Conservation (phyloP, 345 rosid genomes). For the Lepidium didymum region DNA sequence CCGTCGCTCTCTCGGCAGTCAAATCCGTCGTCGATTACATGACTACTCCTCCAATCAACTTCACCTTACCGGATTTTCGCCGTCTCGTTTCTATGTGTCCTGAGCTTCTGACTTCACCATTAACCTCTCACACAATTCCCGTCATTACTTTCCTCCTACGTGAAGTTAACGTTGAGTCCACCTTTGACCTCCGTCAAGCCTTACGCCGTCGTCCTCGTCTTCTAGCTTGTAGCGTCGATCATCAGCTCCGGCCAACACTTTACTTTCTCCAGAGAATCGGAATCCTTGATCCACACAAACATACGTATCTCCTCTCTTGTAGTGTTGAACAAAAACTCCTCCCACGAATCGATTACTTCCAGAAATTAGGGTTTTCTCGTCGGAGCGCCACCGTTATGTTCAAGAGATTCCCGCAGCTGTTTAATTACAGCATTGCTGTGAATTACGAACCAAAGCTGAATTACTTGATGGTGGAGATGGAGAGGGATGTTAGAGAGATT, state of each 20-base stretch:
- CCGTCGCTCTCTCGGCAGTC: slow-evolving; percentile 40
- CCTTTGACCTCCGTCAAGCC: slow-evolving; percentile 42
- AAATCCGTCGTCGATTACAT: slow-evolving; percentile 62
- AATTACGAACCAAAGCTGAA: slow-evolving; percentile 65
- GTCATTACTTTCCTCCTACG: slow-evolving; percentile 90
- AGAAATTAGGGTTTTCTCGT: slow-evolving; percentile 56
- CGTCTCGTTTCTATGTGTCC: slow-evolving; percentile 79
- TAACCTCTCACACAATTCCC: slow-evolving; percentile 40
- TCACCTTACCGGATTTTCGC: slow-evolving; percentile 52
- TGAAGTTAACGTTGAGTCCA: slow-evolving; percentile 51
- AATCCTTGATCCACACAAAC: slow-evolving; percentile 50
- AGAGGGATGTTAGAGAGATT: slow-evolving; percentile 73
- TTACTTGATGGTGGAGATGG: slow-evolving; percentile 75
- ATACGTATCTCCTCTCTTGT: slow-evolving; percentile 71
- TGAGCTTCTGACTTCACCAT: slow-evolving; percentile 39
- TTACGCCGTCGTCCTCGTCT: slow-evolving; percentile 79
- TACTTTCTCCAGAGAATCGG: slow-evolving; percentile 83
- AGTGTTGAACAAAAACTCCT: slow-evolving; percentile 68
- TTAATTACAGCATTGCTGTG: slow-evolving; percentile 59
- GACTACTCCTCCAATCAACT: slow-evolving; percentile 36
- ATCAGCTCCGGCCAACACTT: slow-evolving; percentile 60
- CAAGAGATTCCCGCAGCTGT: slow-evolving; percentile 71
- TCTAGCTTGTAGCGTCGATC: slow-evolving; percentile 55
- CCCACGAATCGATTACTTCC: slow-evolving; percentile 59
- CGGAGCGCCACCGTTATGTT: slow-evolving; percentile 54